Base-by-base conservation (phyloP, 2,329 filamentous ascomycete genomes). In the Trichophaea hybrida region DNA sequence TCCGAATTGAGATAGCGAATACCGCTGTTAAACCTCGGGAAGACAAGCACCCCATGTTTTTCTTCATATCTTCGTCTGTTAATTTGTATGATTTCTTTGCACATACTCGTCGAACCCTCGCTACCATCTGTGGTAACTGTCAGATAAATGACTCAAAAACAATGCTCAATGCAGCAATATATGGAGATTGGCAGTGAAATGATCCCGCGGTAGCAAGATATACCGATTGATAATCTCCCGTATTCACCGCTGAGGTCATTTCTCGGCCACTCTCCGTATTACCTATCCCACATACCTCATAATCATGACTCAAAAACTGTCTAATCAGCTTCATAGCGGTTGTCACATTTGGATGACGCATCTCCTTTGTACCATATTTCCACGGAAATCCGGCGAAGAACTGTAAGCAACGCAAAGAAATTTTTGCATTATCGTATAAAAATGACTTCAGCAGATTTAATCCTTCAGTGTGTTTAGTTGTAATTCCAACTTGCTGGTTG, bases 371-470 rank as follows among this genome's bases (percentile, higher is more conserved):
- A 24, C 31, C 48, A 24, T 50, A 50, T 50, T 13, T 13, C 48
- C 48, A 50, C 48, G 55, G 55, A 35, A 58, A 58, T 35, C 37
- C 17, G 31, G 43, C 46, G 34, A 58, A 58, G 34, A 51, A 58
- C 17, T 50, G 15, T 43, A 58, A 38, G 38, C 46, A 51, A 4
- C 43, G 17, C 31, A 35, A 31, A n/a, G 55, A 51, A 35, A 58
- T 15, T 10, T 31, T 40, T 6, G 24, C 17, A 38, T 58, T 58
- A 31, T 51, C 43, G 6, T 32, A 15, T 31, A 58, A 44, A 15
- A 58, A 10, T n/a, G 15, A 13, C n/a, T 35, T 48, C 17, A 58
- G 10, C 7, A 58, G 37, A 6, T 51, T 13, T 24, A 58, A 52
- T 6, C 55, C 55, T 4, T 44, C n/a, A 5, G 34, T 15, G 17